Conservation (phyloP, 495 filamentous ascomycete species). For the Poronia punctata region DNA sequence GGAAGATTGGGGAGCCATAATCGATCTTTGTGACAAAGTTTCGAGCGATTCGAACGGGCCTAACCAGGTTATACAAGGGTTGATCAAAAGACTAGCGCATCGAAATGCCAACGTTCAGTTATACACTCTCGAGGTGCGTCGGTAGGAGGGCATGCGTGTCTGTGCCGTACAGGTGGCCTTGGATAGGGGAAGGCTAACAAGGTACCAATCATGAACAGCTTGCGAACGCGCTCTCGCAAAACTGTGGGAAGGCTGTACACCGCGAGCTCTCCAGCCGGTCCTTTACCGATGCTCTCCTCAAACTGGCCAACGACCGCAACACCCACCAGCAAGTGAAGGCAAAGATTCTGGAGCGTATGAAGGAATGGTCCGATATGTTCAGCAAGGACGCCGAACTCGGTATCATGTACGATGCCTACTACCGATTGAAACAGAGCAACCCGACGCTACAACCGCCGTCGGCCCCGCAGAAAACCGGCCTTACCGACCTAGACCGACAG, state of each 20-base stretch:
- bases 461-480: conserved; percentile 82
- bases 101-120: conserved; percentile 99
- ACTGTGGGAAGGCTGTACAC: conserved; percentile 87
- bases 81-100: conserved; percentile 95
- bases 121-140: conserved; percentile 83
- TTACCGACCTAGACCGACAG: conserved; percentile 82
- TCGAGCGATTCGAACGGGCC: conserved; percentile 50
- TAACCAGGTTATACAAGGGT: conserved; percentile 85
- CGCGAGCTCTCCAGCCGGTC: conserved; percentile 88
- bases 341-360: conserved; percentile 94
- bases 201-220: conserved; percentile 46
- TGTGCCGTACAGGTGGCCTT: not conserved
- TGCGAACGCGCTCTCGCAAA: conserved; percentile 89
- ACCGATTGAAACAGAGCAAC: conserved; percentile 76
- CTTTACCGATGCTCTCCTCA: conserved; percentile 89
- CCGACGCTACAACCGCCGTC: conserved; percentile 88
- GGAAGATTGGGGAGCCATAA: conserved; percentile 97
- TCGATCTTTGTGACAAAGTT: conserved; percentile 97
- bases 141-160: not conserved
- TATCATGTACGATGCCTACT: conserved; percentile 95
- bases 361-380: conserved; percentile 95
- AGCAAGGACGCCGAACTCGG: conserved; percentile 82
- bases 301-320: conserved; percentile 87
- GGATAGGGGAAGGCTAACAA: not conserved
- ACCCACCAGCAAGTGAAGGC: conserved; percentile 95